Percentiles rank a stretch among this genome's conserved stretches.
Conservation (phyloP, 805 yeast species). For the Wickerhamomyces bisporus region DNA sequence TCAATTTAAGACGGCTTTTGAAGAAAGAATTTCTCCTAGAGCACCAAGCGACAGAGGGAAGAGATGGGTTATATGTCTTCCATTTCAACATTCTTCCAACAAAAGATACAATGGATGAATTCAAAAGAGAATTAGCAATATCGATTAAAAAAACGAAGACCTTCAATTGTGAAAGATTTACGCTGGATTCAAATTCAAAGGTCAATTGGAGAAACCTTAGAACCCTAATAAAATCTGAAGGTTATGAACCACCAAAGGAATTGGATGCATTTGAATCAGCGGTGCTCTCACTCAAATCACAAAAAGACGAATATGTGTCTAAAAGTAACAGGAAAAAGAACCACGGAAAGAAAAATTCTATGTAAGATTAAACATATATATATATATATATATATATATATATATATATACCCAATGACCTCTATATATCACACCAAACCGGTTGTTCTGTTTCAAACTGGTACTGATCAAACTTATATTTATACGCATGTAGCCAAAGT, state of each 20-base stretch:
- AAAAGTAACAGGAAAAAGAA: not conserved
- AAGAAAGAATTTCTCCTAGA: constrained; percentile 9
- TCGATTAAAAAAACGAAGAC: not conserved
- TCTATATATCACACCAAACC: constrained; percentile 19
- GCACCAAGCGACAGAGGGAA: constrained; percentile 3
- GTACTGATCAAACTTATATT: constrained; percentile 14
- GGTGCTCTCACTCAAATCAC: constrained; percentile 1
- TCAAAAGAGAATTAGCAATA: not conserved
- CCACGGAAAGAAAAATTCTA: too few species aligned
- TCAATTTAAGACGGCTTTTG: constrained; percentile 10
- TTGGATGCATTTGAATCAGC: constrained; percentile 3
- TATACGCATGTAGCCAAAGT: constrained; percentile 22
- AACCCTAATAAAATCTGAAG: not conserved
- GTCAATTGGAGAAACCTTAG: not conserved
- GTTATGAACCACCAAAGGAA: constrained; percentile 3
- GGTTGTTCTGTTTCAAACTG: constrained; percentile 17
- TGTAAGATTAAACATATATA: too few species aligned
- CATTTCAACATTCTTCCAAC: constrained; percentile 14
- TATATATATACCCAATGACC: too few species aligned
- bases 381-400: too few species aligned
- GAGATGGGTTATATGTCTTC: constrained; percentile 20
- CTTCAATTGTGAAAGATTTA: not conserved
- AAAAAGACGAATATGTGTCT: constrained; percentile 3
- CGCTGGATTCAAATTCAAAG: not conserved
- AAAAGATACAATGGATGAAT: not conserved